Evolutionary conservation across 2,329 filamentous ascomycete genomes (phyloP).

Genomic region (Plenodomus tracheiphilus): DNA sequence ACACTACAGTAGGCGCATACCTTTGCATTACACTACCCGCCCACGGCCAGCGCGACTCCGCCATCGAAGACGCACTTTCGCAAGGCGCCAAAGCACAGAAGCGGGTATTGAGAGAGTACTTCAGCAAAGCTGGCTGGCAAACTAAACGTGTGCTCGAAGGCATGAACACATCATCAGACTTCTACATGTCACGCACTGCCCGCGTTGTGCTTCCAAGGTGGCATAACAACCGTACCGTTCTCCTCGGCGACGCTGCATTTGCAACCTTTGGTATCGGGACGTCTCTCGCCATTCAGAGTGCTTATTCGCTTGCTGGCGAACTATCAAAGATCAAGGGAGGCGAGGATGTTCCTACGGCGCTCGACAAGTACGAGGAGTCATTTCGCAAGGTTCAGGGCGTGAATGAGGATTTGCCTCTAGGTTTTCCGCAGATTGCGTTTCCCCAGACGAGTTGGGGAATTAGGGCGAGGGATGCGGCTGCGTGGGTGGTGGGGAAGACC

Average conservation of each 20-base stretch:
- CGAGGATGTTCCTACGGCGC: constrained; percentile 20
- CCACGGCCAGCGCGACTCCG: constrained; percentile 9
- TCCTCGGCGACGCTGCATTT: constrained; percentile 59
- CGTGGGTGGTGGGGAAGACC: constrained; percentile 7
- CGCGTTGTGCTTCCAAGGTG: constrained; percentile 52
- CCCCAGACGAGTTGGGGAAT: constrained; percentile 39
- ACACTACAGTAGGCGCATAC: constrained; percentile 30
- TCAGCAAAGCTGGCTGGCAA: constrained; percentile 52
- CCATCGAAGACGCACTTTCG: constrained; percentile 18
- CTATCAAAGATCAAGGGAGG: constrained; percentile 23
- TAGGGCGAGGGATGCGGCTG: constrained; percentile 7
- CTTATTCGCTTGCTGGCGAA: constrained; percentile 47
- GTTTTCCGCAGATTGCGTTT: constrained; percentile 28
- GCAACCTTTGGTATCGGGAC: constrained; percentile 37
- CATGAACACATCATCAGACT: constrained; percentile 48
- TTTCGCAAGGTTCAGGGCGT: constrained; percentile 22
- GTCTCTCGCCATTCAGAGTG: constrained; percentile 43
- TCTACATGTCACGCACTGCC: constrained; percentile 52
- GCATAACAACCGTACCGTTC: constrained; percentile 53
- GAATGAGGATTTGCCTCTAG: constrained; percentile 8
- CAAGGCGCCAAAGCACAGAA: constrained; percentile 49
- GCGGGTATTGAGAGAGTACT: constrained; percentile 36
- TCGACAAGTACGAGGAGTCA: constrained; percentile 24
- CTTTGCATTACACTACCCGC: constrained; percentile 25
- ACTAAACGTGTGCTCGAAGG: constrained; percentile 48